Base-by-base conservation (phyloP, 2,329 filamentous ascomycete species). In the Xylaria sp. region DNA sequence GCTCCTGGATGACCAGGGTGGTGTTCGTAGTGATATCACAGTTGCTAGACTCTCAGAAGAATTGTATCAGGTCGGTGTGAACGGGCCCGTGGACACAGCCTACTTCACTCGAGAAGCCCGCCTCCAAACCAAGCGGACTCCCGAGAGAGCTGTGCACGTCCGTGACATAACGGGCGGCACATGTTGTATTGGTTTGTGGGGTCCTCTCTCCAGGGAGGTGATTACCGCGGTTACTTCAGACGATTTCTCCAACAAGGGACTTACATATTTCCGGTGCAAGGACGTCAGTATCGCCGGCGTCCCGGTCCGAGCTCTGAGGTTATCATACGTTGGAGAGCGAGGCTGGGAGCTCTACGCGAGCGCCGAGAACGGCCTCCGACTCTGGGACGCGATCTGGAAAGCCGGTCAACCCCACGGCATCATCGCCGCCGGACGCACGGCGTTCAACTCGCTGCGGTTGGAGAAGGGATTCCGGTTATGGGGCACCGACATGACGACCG, bases 301-400 rank as follows among this genome's bases (percentile, higher is more conserved):
- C 28, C 69, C 67, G 1, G 64, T 70, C 28, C 60, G 59, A n/a
- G 67, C 69, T 1, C 55, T 71, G 20, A 30, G 69, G 18, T 18
- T 71, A 18, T 67, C 69, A 20, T 71, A 70, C 48, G 69, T 70
- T 3, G 69, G 69, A 4, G 67, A 71, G 39, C 46, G 41, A 4
- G 69, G 69, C 10, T 70, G 69, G 69, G 69, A 71, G 56, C 64
- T 70, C 18, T 66, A 71, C 65, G 63, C 69, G 23, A 71, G 67
- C 55, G 69, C 69, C 23, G 69, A 71, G 6, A 63, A 70, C 41
- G 69, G 67, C 1, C 61, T 65, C 3, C 66, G 67, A 4, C 48
- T 71, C 7, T 71, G 67, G 67, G 67, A 71, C 32, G 69, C 65
- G 13, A 45, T 71, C 34, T 71, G 67, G 67, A 62, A 60, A 23